These are phyloP conservation scores for Cubamyces lactineus DNA, from an alignment of 768 basidiomycete species.

Conservation along the genomic window DNA sequence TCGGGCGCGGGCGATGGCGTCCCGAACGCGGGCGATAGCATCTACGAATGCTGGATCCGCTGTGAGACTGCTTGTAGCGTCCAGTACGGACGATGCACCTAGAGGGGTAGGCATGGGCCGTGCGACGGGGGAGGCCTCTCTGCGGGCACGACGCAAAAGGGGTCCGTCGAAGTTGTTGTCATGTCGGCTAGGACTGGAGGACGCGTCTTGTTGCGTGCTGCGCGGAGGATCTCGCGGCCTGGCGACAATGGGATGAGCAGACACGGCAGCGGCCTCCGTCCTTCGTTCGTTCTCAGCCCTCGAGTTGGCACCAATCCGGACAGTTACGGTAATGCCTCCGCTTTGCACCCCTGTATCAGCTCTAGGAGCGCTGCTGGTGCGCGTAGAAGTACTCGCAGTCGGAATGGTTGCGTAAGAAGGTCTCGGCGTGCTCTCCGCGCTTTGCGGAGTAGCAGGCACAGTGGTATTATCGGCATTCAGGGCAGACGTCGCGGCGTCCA, in stretches of 20 bases:
- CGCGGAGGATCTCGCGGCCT: neutral
- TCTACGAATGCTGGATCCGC: neutral
- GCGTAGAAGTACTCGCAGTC: neutral
- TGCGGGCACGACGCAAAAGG: neutral
- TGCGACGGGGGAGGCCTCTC: neutral
- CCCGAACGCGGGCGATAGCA: constrained; percentile 1
- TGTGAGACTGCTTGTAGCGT: neutral
- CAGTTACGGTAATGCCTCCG: no score
- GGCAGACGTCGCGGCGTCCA: constrained; percentile 3
- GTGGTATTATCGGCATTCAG: neutral
- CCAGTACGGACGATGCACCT: neutral
- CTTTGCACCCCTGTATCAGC: neutral
- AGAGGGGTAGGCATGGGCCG: neutral
- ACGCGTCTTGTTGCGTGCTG: neutral
- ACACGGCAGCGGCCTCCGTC: neutral
- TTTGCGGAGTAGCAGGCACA: neutral
- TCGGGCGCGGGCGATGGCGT: constrained; percentile 1
- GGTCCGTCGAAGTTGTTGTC: neutral
- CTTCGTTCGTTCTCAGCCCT: neutral
- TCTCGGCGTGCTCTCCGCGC: constrained; percentile 2
- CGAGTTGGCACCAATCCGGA: neutral
- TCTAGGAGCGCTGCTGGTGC: constrained; percentile 4
- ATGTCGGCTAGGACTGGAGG: neutral
- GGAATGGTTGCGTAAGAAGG: no score
- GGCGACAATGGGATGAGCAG: neutral